A percentile compares a stretch with the other conserved stretches of the same genome.
These are phyloP conservation scores for Saccharomyces jurei DNA, from an alignment of 805 yeast species.

Conservation along the genomic window DNA sequence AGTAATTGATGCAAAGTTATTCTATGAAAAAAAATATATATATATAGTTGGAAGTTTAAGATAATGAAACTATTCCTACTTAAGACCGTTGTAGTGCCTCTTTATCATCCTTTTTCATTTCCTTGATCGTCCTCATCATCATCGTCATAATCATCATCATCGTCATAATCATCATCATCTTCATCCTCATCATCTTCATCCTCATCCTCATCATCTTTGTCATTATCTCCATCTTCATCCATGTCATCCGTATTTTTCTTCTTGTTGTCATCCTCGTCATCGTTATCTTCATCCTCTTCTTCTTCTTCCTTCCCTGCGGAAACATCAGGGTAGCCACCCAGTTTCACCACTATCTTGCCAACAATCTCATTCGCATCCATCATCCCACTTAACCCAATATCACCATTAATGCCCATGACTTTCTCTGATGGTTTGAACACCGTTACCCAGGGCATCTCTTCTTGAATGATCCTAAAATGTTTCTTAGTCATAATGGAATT, in stretches of 20 bases:
- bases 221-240: constrained; percentile 31
- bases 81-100: background rate
- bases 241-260: constrained; percentile 21
- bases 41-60: background rate
- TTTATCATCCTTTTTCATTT: constrained; percentile 1
- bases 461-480: constrained; percentile 65
- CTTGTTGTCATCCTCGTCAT: constrained; percentile 28
- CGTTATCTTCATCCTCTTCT: constrained; percentile 34
- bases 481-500: constrained; percentile 80
- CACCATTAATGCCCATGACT: constrained; percentile 87
- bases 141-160: constrained; percentile 19
- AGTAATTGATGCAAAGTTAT: background rate
- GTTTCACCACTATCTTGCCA: constrained; percentile 65
- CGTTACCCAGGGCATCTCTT: constrained; percentile 92
- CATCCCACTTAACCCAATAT: constrained; percentile 98
- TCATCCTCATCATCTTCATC: constrained; percentile 45
- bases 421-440: constrained; percentile 87
- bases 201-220: constrained; percentile 44
- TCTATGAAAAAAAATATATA: background rate
- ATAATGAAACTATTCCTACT: background rate
- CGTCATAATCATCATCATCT: constrained; percentile 31
- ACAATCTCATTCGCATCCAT: constrained; percentile 94
- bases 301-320: constrained; percentile 42
- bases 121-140: too few relatives aligned
- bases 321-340: constrained; percentile 52